phyloP scores from a whole-genome alignment of 441 rosid genomes.

The Capsella rubella region DNA sequence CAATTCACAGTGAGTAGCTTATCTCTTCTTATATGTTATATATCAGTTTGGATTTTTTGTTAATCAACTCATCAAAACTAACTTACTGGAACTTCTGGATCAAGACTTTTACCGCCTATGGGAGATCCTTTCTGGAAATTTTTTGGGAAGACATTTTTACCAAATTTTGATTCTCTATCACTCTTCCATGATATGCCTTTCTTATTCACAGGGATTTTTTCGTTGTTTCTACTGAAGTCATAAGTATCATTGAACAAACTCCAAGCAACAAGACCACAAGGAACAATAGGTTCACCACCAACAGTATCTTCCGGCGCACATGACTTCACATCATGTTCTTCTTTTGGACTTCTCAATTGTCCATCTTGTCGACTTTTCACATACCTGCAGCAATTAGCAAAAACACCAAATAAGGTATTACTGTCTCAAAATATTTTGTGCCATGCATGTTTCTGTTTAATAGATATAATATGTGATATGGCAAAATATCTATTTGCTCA shows the following conservation, averaged over 20 bases:
- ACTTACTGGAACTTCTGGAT: slow-evolving; percentile 36
- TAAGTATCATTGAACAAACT: slow-evolving; percentile 96
- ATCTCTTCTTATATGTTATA: slow-evolving; percentile 1
- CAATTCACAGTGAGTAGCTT: neutral
- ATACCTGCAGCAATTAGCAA: slow-evolving; percentile 52
- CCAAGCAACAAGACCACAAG: slow-evolving; percentile 99
- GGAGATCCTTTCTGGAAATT: slow-evolving; percentile 69
- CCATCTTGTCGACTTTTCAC: slow-evolving; percentile 83
- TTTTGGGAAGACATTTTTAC: slow-evolving; percentile 68
- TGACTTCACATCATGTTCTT: slow-evolving; percentile 43
- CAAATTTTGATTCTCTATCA: slow-evolving; percentile 84
- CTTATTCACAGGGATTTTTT: slow-evolving; percentile 61
- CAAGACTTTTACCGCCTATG: slow-evolving; percentile 62
- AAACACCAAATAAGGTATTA: neutral
- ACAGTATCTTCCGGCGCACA: slow-evolving; percentile 67
- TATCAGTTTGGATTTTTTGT: slow-evolving; percentile 28
- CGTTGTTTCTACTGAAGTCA: slow-evolving; percentile 54
- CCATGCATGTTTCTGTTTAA: neutral
- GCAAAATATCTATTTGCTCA: neutral
- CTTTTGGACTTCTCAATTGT: slow-evolving; percentile 53
- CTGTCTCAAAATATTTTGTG: neutral
- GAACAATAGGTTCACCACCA: slow-evolving; percentile 59
- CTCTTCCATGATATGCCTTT: slow-evolving; percentile 87
- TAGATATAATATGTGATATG: neutral
- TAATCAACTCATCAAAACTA: neutral